Percentiles rank a stretch among this genome's conserved stretches.
phyloP scores from a whole-genome alignment of 2,329 filamentous ascomycete species.

The Mariannaea sp. region DNA sequence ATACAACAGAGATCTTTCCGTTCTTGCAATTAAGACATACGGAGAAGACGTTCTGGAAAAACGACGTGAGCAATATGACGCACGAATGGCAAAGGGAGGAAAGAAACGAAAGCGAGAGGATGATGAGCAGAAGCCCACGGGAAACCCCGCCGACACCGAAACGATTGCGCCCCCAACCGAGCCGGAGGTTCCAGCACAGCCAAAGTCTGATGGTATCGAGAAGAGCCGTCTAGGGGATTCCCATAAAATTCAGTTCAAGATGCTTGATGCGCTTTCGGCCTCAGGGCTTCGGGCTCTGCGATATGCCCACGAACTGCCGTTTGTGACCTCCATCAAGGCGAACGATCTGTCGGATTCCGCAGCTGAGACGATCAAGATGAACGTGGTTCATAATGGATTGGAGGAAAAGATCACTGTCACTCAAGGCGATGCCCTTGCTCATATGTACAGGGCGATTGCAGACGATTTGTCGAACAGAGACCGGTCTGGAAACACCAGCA shows the following conservation, averaged over 20 bases:
- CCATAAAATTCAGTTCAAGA: conserved; percentile 65
- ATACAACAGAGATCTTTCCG: conserved; percentile 95
- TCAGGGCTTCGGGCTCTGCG: conserved; percentile 89
- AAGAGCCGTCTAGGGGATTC: conserved; percentile 35
- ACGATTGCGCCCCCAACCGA: conserved; percentile 19
- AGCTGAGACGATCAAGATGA: conserved; percentile 79
- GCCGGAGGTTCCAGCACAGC: conserved; percentile 23
- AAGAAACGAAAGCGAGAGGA: conserved; percentile 55
- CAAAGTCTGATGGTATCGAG: conserved; percentile 17
- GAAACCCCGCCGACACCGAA: neutral
- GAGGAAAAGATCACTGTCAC: conserved; percentile 72
- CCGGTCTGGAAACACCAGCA: conserved; percentile 45
- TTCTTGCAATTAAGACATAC: conserved; percentile 89
- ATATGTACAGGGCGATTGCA: conserved; percentile 82
- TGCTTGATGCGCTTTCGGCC: conserved; percentile 92
- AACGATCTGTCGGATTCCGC: conserved; percentile 86
- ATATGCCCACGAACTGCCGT: conserved; percentile 89
- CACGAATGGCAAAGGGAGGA: conserved; percentile 46
- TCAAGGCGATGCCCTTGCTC: conserved; percentile 81
- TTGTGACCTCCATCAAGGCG: conserved; percentile 78
- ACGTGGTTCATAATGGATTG: conserved; percentile 82
- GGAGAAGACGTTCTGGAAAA: conserved; percentile 67
- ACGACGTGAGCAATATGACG: conserved; percentile 50
- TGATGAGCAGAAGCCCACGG: conserved; percentile 38
- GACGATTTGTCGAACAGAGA: conserved; percentile 53